phyloP scores from a whole-genome alignment of 345 rosid genomes.

The Citrus unshiu region DNA sequence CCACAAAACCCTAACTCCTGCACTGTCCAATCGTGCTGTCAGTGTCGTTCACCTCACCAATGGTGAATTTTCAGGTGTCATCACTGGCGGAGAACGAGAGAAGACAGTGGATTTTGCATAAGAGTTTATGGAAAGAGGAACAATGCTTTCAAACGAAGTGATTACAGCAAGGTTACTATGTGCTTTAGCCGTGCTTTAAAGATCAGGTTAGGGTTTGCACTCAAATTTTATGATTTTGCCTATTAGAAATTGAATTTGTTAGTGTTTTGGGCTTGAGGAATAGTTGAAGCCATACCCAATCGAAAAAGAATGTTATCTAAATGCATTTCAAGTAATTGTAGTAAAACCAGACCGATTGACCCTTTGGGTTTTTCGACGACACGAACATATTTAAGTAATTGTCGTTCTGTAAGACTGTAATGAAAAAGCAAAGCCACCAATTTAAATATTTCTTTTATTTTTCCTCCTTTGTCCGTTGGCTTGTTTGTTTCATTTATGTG shows the following conservation, averaged over 20 bases:
- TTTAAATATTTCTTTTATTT: too few relatives aligned
- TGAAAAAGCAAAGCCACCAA: background rate
- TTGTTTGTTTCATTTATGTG: too few relatives aligned
- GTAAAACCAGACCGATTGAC: background rate
- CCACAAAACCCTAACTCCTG: too few relatives aligned
- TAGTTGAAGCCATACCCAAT: too few relatives aligned
- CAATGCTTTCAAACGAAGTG: too few relatives aligned
- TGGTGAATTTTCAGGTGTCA: conserved; percentile 40
- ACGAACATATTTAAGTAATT: background rate
- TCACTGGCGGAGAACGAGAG: conserved; percentile 38
- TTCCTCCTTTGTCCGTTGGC: too few relatives aligned
- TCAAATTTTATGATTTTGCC: background rate
- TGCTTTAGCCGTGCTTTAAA: conserved; percentile 54
- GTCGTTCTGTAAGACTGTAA: background rate
- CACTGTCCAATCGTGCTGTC: too few relatives aligned
- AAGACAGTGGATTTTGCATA: conserved; percentile 58
- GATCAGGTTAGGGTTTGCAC: conserved; percentile 24
- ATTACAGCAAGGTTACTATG: conserved; percentile 23
- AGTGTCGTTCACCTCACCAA: background rate
- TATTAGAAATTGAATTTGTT: background rate
- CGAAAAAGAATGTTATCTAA: background rate
- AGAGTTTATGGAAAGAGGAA: conserved; percentile 62
- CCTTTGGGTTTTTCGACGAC: background rate
- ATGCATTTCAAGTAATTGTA: background rate
- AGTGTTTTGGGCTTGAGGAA: too few relatives aligned